Conservation (phyloP, 306 rosid genomes). For the Pyrus bretschneideri region DNA sequence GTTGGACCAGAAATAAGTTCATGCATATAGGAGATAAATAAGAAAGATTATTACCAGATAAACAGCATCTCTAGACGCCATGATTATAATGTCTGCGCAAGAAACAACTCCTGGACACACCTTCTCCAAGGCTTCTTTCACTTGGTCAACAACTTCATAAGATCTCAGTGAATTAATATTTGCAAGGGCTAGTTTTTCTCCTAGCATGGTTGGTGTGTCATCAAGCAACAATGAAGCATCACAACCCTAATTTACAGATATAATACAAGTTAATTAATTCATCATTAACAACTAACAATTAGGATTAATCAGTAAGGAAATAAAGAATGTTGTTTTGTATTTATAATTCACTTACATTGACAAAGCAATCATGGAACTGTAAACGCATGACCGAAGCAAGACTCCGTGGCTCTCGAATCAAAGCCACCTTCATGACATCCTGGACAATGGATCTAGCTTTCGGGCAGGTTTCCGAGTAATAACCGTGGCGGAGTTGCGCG, state of each 20-base stretch:
- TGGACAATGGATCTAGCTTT: constrained; percentile 52
- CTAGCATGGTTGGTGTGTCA: constrained; percentile 74
- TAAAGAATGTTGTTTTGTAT: background rate
- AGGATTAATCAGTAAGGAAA: background rate
- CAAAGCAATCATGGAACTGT: constrained; percentile 91
- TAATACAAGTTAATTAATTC: background rate
- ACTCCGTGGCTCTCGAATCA: constrained; percentile 58
- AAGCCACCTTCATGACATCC: constrained; percentile 52
- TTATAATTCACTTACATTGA: constrained; percentile 34
- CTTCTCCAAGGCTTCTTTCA: constrained; percentile 56
- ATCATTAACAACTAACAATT: background rate
- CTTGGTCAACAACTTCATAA: constrained; percentile 70
- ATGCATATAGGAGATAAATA: background rate
- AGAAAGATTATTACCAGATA: constrained; percentile 33
- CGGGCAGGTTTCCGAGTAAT: constrained; percentile 58
- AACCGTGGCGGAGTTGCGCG: constrained; percentile 41
- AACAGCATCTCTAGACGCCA: constrained; percentile 90
- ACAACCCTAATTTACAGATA: constrained; percentile 48
- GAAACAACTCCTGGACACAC: constrained; percentile 80
- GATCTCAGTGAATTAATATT: constrained; percentile 84
- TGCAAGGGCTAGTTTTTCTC: constrained; percentile 74
- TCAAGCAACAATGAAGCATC: constrained; percentile 87
- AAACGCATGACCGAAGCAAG: constrained; percentile 86
- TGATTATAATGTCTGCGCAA: constrained; percentile 80
- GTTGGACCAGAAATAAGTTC: background rate